Evolutionary conservation across 495 filamentous ascomycete genomes (phyloP).

Genomic region (Hyphodiscus hymeniophilus): DNA sequence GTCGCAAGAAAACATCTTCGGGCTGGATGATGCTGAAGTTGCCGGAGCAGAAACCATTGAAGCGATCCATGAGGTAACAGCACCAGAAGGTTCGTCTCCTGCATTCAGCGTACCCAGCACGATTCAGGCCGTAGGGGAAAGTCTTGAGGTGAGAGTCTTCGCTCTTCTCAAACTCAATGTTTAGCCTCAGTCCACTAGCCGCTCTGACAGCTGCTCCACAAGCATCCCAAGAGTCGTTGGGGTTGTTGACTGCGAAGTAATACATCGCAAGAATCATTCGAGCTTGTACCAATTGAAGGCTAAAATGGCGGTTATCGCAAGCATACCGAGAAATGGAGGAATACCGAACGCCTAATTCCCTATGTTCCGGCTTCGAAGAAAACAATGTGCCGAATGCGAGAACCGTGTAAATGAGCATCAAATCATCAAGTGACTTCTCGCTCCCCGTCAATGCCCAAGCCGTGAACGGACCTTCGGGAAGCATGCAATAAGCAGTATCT

Average conservation of each 20-base stretch:
- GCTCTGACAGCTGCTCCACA: conserved; percentile 50
- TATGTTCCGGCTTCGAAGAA: conserved; percentile 42
- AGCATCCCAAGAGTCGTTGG: conserved; percentile 50
- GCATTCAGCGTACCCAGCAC: conserved; percentile 52
- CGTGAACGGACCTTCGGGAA: conserved; percentile 38
- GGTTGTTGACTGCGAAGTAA: conserved; percentile 49
- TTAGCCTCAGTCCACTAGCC: conserved; percentile 47
- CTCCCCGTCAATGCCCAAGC: conserved; percentile 30
- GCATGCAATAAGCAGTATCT: conserved; percentile 44
- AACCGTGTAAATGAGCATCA: conserved; percentile 62
- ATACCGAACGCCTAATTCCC: conserved; percentile 39
- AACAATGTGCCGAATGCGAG: conserved; percentile 52
- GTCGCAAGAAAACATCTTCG: conserved; percentile 53
- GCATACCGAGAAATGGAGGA: conserved; percentile 52
- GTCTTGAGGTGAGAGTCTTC: conserved; percentile 32
- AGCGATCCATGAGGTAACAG: conserved; percentile 53
- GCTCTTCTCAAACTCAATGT: conserved; percentile 49
- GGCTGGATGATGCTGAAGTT: conserved; percentile 34
- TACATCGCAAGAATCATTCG: conserved; percentile 55
- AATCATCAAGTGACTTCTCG: conserved; percentile 54
- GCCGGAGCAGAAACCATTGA: conserved; percentile 47
- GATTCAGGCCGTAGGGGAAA: conserved; percentile 50
- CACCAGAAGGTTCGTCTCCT: conserved; percentile 62
- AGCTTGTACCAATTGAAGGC: conserved; percentile 53
- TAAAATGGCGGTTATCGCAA: conserved; percentile 40